Evolutionary conservation across 2,329 filamentous ascomycete genomes (phyloP).

Genomic region (Orbilia ellipsospora): DNA sequence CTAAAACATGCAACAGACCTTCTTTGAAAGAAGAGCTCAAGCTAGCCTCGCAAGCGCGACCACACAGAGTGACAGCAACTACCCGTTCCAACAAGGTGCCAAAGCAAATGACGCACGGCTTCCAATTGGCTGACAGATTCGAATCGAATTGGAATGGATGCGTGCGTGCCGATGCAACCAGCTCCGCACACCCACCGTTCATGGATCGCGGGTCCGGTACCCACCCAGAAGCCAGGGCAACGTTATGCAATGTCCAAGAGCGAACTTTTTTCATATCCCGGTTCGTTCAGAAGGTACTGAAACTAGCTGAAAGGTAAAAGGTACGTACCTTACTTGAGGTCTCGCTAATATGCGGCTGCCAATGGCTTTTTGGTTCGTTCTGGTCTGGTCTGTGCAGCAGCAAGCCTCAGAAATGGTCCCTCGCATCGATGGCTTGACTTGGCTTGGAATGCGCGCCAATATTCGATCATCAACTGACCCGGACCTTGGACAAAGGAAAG

Average conservation of each 20-base stretch:
- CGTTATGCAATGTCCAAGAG: slow-evolving; percentile 23
- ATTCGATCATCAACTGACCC: slow-evolving; percentile 19
- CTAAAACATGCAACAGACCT: neutral
- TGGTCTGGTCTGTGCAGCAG: neutral
- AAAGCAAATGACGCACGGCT: slow-evolving; percentile 8
- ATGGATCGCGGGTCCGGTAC: slow-evolving; percentile 16
- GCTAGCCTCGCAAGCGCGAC: no score
- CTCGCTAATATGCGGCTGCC: slow-evolving; percentile 42
- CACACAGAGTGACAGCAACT: slow-evolving; percentile 26
- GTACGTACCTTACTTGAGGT: neutral
- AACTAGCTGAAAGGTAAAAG: slow-evolving; percentile 1
- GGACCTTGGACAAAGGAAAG: slow-evolving; percentile 10
- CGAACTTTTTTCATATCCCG: neutral
- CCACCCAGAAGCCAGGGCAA: slow-evolving; percentile 1
- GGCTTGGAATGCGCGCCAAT: slow-evolving; percentile 31
- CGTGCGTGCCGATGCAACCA: slow-evolving; percentile 29
- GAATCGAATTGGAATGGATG: slow-evolving; percentile 28
- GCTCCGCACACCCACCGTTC: slow-evolving; percentile 10
- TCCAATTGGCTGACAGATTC: slow-evolving; percentile 3
- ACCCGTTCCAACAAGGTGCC: slow-evolving; percentile 16
- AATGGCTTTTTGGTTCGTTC: slow-evolving; percentile 20
- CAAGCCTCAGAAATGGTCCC: slow-evolving; percentile 13
- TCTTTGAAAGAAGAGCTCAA: neutral
- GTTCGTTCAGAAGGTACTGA: neutral
- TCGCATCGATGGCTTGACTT: slow-evolving; percentile 53